A percentile compares a stretch with the other conserved stretches of the same genome.
Conservation (phyloP, 1,284 basidiomycete species). For the Filobasidium uniguttulatum region DNA sequence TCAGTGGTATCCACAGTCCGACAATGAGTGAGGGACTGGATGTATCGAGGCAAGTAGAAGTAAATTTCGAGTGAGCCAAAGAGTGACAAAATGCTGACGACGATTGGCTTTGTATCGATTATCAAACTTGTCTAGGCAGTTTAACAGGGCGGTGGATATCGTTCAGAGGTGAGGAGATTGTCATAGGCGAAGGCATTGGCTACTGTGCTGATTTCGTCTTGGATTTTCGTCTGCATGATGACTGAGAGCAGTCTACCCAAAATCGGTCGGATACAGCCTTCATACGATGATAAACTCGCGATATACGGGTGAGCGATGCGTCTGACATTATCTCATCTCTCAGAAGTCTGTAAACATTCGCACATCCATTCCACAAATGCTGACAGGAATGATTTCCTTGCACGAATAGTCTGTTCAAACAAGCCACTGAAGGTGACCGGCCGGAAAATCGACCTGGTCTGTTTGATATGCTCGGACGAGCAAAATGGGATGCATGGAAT, state of each 20-base stretch:
- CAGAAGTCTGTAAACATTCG: too few relatives aligned
- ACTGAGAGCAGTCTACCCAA: conserved; percentile 1
- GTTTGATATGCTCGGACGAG: conserved; percentile 69
- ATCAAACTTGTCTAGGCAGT: conserved; percentile 49
- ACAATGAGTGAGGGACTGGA: too few relatives aligned
- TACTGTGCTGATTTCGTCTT: too few relatives aligned
- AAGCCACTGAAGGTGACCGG: conserved; percentile 41
- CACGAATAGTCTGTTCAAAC: conserved; percentile 62
- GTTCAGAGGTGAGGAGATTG: conserved; percentile 66
- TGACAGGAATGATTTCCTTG: not conserved
- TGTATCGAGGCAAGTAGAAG: too few relatives aligned
- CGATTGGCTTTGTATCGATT: too few relatives aligned
- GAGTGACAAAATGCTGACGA: too few relatives aligned
- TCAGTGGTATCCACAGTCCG: too few relatives aligned
- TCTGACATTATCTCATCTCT: too few relatives aligned
- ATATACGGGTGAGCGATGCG: conserved; percentile 1
- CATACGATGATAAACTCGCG: not conserved
- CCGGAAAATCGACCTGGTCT: conserved; percentile 26
- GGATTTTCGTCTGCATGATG: too few relatives aligned
- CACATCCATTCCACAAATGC: not conserved
- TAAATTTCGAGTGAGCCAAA: too few relatives aligned
- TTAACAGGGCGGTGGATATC: conserved; percentile 86
- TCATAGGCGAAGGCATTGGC: too few relatives aligned
- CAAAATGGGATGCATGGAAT: conserved; percentile 95
- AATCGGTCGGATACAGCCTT: not conserved